Evolutionary conservation across 2,329 filamentous ascomycete species (phyloP).

Genomic region (Microdochium trichocladiopsis): DNA sequence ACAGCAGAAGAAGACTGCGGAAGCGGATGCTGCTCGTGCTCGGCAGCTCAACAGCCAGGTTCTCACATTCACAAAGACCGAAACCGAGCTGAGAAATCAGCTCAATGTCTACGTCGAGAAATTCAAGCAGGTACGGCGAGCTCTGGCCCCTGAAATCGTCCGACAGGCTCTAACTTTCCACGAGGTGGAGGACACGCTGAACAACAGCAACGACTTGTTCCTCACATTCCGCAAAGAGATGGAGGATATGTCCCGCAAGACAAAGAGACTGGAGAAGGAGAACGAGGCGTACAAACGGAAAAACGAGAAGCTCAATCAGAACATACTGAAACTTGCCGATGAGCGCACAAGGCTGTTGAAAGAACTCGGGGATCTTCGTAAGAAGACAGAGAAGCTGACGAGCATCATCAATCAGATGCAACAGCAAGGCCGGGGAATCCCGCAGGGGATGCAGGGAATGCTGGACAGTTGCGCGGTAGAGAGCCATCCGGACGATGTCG

Average conservation of each 20-base stretch:
- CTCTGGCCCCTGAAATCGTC: conserved; percentile 4
- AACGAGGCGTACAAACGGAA: conserved; percentile 87
- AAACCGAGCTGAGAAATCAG: conserved; percentile 87
- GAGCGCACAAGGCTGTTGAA: conserved; percentile 73
- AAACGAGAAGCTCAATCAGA: conserved; percentile 87
- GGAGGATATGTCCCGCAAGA: conserved; percentile 99
- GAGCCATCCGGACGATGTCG: conserved; percentile 43
- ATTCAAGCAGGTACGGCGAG: conserved; percentile 83
- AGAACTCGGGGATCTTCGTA: conserved; percentile 71
- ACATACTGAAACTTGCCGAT: conserved; percentile 96
- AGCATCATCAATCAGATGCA: conserved; percentile 96
- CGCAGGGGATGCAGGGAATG: conserved; percentile 55
- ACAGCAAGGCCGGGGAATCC: conserved; percentile 76
- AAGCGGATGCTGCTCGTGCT: conserved; percentile 71
- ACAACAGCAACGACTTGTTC: conserved; percentile 97
- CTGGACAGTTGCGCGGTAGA: conserved; percentile 54
- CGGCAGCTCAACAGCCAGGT: conserved; percentile 86
- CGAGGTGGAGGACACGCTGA: conserved; percentile 96
- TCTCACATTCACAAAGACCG: conserved; percentile 91
- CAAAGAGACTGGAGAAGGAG: conserved; percentile 92
- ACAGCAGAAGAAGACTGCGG: conserved; percentile 81
- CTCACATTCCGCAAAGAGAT: conserved; percentile 97
- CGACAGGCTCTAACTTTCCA: conserved; percentile 32
- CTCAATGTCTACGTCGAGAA: conserved; percentile 98
- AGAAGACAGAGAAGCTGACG: conserved; percentile 85